Conservation (phyloP, 305 asterid genomes). For the Solanum hybrid region DNA sequence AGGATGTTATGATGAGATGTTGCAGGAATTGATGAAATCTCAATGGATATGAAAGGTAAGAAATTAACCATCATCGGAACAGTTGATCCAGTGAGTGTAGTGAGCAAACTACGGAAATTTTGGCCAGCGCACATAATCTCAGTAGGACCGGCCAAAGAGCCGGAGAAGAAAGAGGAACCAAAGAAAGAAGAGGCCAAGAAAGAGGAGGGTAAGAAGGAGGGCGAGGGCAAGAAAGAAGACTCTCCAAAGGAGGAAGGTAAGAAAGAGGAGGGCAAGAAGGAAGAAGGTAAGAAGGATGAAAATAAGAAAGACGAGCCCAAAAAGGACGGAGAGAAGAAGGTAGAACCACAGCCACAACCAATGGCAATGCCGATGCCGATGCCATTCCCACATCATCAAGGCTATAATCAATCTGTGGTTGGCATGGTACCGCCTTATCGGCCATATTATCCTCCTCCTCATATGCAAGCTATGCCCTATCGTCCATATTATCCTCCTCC, state of each 20-base stretch:
- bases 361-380: background rate
- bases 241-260: constrained; percentile 24
- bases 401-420: constrained; percentile 3
- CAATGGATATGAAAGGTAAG: constrained; percentile 50
- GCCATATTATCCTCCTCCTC: constrained; percentile 1
- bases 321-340: constrained; percentile 41
- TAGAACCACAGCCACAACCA: constrained; percentile 3
- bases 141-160: constrained; percentile 74
- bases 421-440: constrained; percentile 17
- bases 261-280: constrained; percentile 49
- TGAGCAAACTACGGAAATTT: constrained; percentile 49
- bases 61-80: constrained; percentile 48
- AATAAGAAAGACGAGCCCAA: constrained; percentile 41
- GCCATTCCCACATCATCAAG: background rate
- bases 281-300: constrained; percentile 36
- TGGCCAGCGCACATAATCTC: constrained; percentile 58
- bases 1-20: background rate
- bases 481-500: constrained; percentile 75
- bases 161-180: constrained; percentile 72
- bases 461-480: constrained; percentile 26
- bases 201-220: constrained; percentile 48
- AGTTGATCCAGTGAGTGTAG: constrained; percentile 61
- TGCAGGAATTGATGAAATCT: constrained; percentile 54
- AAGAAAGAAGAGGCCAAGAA: constrained; percentile 39
- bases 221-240: constrained; percentile 45